Base-by-base conservation (phyloP, 257 asterid genomes). In the Forsythia viridissima region DNA sequence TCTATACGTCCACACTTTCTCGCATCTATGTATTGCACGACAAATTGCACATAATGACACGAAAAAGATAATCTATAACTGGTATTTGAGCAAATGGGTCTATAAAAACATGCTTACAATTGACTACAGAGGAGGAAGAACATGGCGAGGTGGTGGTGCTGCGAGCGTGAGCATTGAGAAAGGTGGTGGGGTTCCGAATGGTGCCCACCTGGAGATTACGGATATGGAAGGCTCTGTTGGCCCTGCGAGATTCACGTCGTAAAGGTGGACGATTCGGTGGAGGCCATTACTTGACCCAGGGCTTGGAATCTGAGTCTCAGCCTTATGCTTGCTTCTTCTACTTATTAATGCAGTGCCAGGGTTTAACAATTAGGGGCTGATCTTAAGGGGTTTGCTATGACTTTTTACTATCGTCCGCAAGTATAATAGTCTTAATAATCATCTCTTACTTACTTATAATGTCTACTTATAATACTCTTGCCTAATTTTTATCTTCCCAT, bases 201-300 rank as follows among this genome's bases (percentile, higher is more conserved):
- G 77, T 59, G 12, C 72, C 79, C 18, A 80, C 36, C 70, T 72
- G 81, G 76, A 82, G 77, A 43, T 63, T 37, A 48, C 72, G 57
- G 38, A 66, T 21, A 30, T 40, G 74, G 30, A 80, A 72, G 57
- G 51, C 70, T 76, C 78, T 70, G 24, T 44, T 72, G 76, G 41
- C 41, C 40, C 12, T 37, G 20, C 80, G 86, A 10, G 86, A 24
- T 24, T 24, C 24, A 24, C 24, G 82, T 69, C 41, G 86, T 57
- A 74, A 82, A 73, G 82, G 91, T 72, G 39, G 92, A 52, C 42
- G 92, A 51, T 36, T 92, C 79, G 82, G 94, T 78, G 84, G 94
- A 73, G 74, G 92, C 79, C 96, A 89, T 90, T 21, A 66, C 77
- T 79, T 38, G 92, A 80, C 83, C 84, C 78, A 84, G 82, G 67